A percentile compares a stretch with the other conserved stretches of the same genome.
Conservation (phyloP, 306 rosid species). For the Ormosia semicastrata region DNA sequence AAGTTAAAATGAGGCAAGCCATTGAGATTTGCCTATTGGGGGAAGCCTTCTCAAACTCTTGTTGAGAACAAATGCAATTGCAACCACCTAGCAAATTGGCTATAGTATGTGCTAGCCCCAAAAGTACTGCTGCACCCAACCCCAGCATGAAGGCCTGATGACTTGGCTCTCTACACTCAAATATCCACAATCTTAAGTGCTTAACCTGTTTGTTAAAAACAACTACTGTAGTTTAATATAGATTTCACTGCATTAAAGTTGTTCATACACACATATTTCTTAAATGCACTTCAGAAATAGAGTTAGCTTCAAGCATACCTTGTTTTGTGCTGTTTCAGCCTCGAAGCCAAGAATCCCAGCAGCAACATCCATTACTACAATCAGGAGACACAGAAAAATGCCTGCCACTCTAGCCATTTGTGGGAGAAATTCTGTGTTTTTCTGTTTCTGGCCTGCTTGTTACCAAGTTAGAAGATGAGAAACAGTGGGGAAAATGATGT, state of each 20-base stretch:
- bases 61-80: conserved; percentile 81
- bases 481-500: background rate
- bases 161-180: conserved; percentile 94
- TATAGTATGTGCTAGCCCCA: conserved; percentile 68
- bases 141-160: conserved; percentile 80
- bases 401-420: conserved; percentile 67
- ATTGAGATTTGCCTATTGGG: conserved; percentile 67
- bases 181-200: conserved; percentile 82
- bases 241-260: background rate
- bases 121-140: conserved; percentile 64
- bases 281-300: background rate
- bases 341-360: conserved; percentile 93
- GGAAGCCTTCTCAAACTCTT: conserved; percentile 72
- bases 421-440: background rate
- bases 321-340: conserved; percentile 85
- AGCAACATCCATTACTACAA: conserved; percentile 68
- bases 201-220: conserved; percentile 57
- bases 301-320: conserved; percentile 46
- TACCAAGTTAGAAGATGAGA: conserved; percentile 16
- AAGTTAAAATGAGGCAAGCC: conserved; percentile 74
- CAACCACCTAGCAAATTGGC: conserved; percentile 86
- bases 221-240: background rate
- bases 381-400: conserved; percentile 61
- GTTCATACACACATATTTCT: background rate
- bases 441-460: background rate